Evolutionary conservation across 108 stramenopile species (phyloP).

Genomic region (Cyclostephanos invisitatus): DNA sequence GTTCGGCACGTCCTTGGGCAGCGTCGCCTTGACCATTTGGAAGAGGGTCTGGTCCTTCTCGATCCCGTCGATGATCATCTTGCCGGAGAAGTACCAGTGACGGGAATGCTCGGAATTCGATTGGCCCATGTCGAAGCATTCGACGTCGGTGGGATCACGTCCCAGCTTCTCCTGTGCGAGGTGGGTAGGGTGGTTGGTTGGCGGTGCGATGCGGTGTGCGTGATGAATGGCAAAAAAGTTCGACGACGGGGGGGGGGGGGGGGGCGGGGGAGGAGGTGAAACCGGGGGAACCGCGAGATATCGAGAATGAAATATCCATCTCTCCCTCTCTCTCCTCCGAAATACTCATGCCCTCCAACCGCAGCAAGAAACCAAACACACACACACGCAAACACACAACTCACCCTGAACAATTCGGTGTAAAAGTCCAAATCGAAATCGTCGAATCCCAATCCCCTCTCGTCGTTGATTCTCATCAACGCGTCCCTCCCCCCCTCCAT

Average conservation of each 20-base stretch:
- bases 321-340: background rate
- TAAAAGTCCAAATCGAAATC: conserved; percentile 99
- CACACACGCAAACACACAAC: no score
- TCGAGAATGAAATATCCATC: no score
- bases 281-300: no score
- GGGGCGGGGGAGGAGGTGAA: no score
- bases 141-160: conserved; percentile 97
- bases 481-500: conserved; percentile 90
- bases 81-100: conserved; percentile 99
- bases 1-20: conserved; percentile 73
- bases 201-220: no score
- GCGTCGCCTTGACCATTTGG: conserved; percentile 97
- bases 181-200: background rate
- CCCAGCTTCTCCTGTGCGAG: conserved; percentile 88
- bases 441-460: conserved; percentile 95
- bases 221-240: no score
- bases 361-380: no score
- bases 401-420: conserved; percentile 92
- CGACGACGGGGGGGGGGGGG: conserved; percentile 1
- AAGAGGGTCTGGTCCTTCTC: conserved; percentile 96
- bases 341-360: no score
- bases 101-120: conserved; percentile 98
- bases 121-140: conserved; percentile 99
- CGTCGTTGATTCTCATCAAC: conserved; percentile 88
- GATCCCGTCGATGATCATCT: conserved; percentile 96